Evolutionary conservation across 179 eudicot species (phyloP).

Genomic region (Beta macrorhiza): DNA sequence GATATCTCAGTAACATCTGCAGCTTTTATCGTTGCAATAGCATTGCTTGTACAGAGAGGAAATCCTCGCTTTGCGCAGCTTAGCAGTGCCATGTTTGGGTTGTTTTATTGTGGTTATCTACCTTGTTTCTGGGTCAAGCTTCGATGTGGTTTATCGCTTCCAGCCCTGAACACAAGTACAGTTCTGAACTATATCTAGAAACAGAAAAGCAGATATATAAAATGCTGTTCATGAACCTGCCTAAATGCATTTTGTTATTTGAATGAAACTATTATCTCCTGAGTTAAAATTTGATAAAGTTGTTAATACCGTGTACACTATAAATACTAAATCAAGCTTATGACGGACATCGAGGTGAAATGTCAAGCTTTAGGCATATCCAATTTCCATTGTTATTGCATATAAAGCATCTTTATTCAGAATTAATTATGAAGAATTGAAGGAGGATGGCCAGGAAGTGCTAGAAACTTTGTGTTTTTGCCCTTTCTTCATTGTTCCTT

Average conservation of each 20-base stretch:
- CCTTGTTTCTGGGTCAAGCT: constrained; percentile 99
- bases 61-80: constrained; percentile 97
- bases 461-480: not conserved
- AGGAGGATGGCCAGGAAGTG: not conserved
- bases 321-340: not conserved
- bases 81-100: constrained; percentile 90
- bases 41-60: constrained; percentile 91
- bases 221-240: not conserved
- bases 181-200: constrained; percentile 14
- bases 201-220: constrained; percentile 2
- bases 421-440: not conserved
- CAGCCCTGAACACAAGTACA: constrained; percentile 81
- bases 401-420: no score
- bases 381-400: no score
- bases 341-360: no score
- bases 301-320: not conserved
- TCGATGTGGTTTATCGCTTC: constrained; percentile 81
- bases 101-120: constrained; percentile 95
- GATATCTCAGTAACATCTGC: constrained; percentile 92
- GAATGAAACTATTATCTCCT: not conserved
- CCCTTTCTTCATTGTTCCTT: not conserved
- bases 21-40: constrained; percentile 77
- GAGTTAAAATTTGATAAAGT: not conserved
- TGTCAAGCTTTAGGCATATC: no score
- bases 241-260: not conserved